A percentile compares a stretch with the other conserved stretches of the same genome.
Evolutionary conservation across 2,329 filamentous ascomycete genomes (phyloP).

Genomic region (Cladophialophora exuberans): DNA sequence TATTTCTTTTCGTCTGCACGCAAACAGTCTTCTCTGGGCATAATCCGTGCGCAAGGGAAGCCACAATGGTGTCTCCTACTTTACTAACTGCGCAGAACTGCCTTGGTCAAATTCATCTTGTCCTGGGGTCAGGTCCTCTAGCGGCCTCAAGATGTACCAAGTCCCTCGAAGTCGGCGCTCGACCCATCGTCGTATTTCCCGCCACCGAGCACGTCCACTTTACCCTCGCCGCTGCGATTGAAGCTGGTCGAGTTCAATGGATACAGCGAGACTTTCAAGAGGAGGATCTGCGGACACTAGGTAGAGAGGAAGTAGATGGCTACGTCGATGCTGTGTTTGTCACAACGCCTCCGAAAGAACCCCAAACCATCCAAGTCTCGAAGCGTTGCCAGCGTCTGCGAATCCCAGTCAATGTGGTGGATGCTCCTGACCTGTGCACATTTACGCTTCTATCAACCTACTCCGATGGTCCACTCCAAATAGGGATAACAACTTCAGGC

Average conservation of each 20-base stretch:
- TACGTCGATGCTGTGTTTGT: conserved; percentile 94
- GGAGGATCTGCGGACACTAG: conserved; percentile 71
- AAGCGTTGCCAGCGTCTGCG: conserved; percentile 74
- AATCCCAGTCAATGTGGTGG: conserved; percentile 91
- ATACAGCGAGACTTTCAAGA: conserved; percentile 64
- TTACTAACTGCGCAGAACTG: conserved; percentile 47
- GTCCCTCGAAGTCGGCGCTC: conserved; percentile 80
- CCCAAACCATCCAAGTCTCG: conserved; percentile 65
- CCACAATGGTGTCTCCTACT: conserved; percentile 25
- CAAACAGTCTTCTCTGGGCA: neutral
- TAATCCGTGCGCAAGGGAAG: neutral
- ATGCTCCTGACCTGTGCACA: conserved; percentile 82
- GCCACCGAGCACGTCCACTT: conserved; percentile 64
- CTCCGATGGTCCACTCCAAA: conserved; percentile 86
- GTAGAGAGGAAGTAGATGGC: conserved; percentile 74
- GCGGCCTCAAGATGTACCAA: conserved; percentile 82
- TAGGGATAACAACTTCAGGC: conserved; percentile 94
- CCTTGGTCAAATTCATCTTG: conserved; percentile 64
- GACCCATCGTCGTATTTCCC: conserved; percentile 76
- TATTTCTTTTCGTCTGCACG: neutral
- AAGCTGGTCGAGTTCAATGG: conserved; percentile 47
- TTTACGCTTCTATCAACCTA: conserved; percentile 90
- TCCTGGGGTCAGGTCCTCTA: conserved; percentile 83
- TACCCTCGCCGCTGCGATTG: conserved; percentile 52
- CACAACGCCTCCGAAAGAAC: conserved; percentile 60